Conservation (phyloP, 139 green algal genomes). For the Chlorella sp. region DNA sequence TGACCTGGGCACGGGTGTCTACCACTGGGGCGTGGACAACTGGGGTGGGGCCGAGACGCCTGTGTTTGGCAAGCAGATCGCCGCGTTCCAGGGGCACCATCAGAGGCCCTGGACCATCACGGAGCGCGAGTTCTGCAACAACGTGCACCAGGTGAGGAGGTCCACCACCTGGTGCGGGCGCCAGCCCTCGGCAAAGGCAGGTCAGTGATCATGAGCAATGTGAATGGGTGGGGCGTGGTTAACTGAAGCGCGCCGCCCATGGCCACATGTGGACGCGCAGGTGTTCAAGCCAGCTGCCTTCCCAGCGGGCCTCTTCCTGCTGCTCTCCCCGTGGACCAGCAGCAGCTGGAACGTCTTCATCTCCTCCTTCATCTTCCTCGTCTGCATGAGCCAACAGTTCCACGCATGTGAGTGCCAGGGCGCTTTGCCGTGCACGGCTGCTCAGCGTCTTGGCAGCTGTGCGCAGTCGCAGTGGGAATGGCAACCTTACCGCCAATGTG, state of each 20-base stretch:
- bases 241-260: too few species aligned
- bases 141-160: constrained; percentile 77
- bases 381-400: constrained; percentile 93
- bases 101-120: constrained; percentile 96
- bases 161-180: too few species aligned
- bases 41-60: constrained; percentile 87
- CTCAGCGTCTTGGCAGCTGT: too few species aligned
- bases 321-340: constrained; percentile 27
- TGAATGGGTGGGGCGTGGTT: too few species aligned
- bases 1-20: constrained; percentile 62
- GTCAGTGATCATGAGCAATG: too few species aligned
- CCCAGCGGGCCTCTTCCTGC: constrained; percentile 34
- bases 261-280: too few species aligned
- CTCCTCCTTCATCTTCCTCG: constrained; percentile 65
- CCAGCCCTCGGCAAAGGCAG: too few species aligned
- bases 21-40: constrained; percentile 93
- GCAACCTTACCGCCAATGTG: too few species aligned
- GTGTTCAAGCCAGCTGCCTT: constrained; percentile 41
- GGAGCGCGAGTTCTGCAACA: constrained; percentile 93
- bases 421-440: too few species aligned
- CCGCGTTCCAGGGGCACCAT: constrained; percentile 91
- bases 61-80: constrained; percentile 90
- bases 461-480: too few species aligned
- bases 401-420: too few species aligned
- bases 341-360: constrained; percentile 52